Conservation (phyloP, 768 basidiomycete species). For the Phanerochaete sordida region DNA sequence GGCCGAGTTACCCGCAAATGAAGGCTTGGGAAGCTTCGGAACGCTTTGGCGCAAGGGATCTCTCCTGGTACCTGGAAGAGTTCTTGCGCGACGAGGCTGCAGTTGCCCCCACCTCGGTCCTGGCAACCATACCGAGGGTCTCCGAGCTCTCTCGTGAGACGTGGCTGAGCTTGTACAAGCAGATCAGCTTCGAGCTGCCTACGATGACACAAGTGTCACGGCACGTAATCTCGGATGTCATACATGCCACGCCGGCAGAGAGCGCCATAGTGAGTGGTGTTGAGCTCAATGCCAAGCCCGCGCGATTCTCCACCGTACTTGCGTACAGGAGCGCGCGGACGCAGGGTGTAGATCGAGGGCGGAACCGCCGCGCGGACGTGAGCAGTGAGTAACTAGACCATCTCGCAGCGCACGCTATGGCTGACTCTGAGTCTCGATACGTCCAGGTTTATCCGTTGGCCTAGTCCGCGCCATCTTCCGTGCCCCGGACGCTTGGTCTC, state of each 20-base stretch:
- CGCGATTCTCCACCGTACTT: slow-evolving; percentile 9
- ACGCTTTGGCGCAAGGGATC: background rate
- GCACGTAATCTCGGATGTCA: background rate
- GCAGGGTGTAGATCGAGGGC: too few species aligned
- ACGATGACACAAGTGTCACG: slow-evolving; percentile 7
- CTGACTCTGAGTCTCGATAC: background rate
- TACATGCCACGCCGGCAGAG: background rate
- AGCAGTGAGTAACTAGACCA: too few species aligned
- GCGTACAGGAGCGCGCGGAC: background rate
- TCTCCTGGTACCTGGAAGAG: background rate
- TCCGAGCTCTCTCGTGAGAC: background rate
- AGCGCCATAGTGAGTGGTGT: background rate
- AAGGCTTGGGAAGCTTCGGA: background rate
- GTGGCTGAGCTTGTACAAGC: slow-evolving; percentile 3
- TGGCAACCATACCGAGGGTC: background rate
- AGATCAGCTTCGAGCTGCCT: slow-evolving; percentile 3
- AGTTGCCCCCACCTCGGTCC: background rate
- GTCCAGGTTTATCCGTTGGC: background rate
- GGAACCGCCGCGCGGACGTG: too few species aligned
- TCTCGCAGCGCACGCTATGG: too few species aligned
- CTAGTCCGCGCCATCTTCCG: slow-evolving; percentile 2
- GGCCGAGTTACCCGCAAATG: background rate
- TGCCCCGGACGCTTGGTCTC: background rate
- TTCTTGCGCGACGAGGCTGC: background rate
- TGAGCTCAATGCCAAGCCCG: background rate